Conservation (phyloP, 352 stramenopile genomes). For the Pythium periplocum region DNA sequence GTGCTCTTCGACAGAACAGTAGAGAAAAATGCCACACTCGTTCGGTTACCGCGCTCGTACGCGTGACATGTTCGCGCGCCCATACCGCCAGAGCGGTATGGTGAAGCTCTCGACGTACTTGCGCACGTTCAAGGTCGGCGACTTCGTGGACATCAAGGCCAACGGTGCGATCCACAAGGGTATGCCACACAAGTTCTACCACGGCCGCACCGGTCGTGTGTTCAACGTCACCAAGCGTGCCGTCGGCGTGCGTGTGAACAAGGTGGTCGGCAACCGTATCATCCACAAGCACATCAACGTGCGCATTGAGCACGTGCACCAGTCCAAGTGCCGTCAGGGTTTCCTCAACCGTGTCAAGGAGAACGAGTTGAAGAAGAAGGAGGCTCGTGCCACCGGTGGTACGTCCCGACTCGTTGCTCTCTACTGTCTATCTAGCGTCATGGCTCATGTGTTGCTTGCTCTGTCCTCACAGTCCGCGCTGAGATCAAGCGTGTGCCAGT, state of each 20-base stretch:
- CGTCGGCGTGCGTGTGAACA: conserved; percentile 99
- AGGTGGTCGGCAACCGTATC: conserved; percentile 96
- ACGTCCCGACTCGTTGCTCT: conserved; percentile 17
- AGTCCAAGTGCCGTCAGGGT: conserved; percentile 98
- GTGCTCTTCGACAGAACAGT: conserved; percentile 32
- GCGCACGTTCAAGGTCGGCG: conserved; percentile 98
- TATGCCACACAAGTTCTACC: conserved; percentile 99
- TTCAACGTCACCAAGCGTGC: conserved; percentile 99
- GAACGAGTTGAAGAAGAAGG: conserved; percentile 98
- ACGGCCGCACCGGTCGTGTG: conserved; percentile 98
- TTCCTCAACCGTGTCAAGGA: conserved; percentile 97
- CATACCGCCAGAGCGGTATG: conserved; percentile 96
- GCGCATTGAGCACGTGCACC: conserved; percentile 98
- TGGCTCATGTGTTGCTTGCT: not conserved
- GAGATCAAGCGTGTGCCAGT: conserved; percentile 94
- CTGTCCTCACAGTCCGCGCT: conserved; percentile 48
- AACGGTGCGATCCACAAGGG: conserved; percentile 99
- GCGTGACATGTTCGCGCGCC: conserved; percentile 99
- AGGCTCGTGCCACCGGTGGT: conserved; percentile 87
- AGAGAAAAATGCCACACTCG: conserved; percentile 96
- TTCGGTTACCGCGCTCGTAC: conserved; percentile 98
- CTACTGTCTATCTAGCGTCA: not conserved
- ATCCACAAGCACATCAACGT: conserved; percentile 99
- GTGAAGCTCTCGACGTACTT: conserved; percentile 97
- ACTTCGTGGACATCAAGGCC: conserved; percentile 99